phyloP scores from a whole-genome alignment of 148 eudicot species.

The Silene uniflora region DNA sequence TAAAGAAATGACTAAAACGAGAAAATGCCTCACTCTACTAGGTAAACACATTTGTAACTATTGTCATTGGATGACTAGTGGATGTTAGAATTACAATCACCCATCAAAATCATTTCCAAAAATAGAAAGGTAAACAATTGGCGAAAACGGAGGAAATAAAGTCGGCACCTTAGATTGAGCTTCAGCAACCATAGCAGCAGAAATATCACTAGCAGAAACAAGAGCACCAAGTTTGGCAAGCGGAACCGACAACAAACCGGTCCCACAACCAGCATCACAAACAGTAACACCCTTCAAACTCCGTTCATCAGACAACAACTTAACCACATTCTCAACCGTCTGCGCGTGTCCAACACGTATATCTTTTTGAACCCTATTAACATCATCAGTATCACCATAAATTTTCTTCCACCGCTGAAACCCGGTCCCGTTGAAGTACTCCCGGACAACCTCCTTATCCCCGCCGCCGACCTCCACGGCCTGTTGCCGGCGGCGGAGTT shows the following conservation, averaged over 20 bases:
- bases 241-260: constrained; percentile 76
- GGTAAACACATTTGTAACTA: too few relatives aligned
- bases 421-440: constrained; percentile 85
- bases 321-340: constrained; percentile 76
- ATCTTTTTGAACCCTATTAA: constrained; percentile 75
- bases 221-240: constrained; percentile 76
- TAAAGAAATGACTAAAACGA: too few relatives aligned
- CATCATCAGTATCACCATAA: constrained; percentile 86
- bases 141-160: not conserved
- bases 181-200: constrained; percentile 96
- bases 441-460: constrained; percentile 90
- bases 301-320: constrained; percentile 73
- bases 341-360: constrained; percentile 86
- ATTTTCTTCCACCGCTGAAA: constrained; percentile 93
- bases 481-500: constrained; percentile 72
- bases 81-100: too few relatives aligned
- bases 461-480: constrained; percentile 93
- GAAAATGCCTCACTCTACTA: too few relatives aligned
- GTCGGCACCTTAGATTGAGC: constrained; percentile 57
- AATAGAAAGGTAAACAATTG: not conserved
- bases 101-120: not conserved
- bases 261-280: constrained; percentile 99
- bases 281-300: constrained; percentile 57
- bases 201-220: constrained; percentile 83
- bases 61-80: too few relatives aligned